Base-by-base conservation (phyloP, 257 asterid species). In the Solanum clarkiae region DNA sequence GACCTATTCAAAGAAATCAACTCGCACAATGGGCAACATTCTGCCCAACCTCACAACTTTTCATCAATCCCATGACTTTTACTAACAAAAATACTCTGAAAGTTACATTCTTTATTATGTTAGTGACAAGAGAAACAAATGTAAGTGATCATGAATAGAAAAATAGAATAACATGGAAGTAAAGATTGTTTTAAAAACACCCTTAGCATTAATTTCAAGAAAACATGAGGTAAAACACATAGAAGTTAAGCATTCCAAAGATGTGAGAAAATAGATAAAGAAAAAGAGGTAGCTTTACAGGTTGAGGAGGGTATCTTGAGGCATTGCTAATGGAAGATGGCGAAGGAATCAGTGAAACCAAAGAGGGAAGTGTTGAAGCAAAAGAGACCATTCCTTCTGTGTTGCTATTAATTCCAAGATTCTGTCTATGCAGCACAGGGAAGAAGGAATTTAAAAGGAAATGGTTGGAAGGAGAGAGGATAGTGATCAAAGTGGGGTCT, bases 311-410 rank as follows among this genome's bases (percentile, higher is more conserved):
- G 79, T 53, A 72, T 87, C 84, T 88, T 16, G 91, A 86, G 56
- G 87, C 71, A 42, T 87, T 63, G 55, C 84, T 60, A 47, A 87
- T 63, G 86, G 74, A 81, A 87, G 88, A 82, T 18, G 92, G 71
- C 10, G 91, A 88, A 82, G 90, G 94, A 79, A 65, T 20, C 57
- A 89, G 51, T 55, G 94, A 87, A 84, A 86, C 87, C 80, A 89
- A 60, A 75, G 98, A 90, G 49, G 98, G 93, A 17, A 94, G 80
- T 15, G 98, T 91, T 71, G 98, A 94, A 85, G 92, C 86, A 93
- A 93, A 96, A 86, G 97, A 94, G 54, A 93, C 88, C 92, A 90
- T 83, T 54, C 80, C 92, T 93, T 85, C 70, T 62, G 68, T 62
- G 40, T n/a, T 72, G 36, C 40, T 74, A 47, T 22, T 74, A 18